Base-by-base conservation (phyloP, 148 eudicot genomes). In the Vaccinium vitisidaea region DNA sequence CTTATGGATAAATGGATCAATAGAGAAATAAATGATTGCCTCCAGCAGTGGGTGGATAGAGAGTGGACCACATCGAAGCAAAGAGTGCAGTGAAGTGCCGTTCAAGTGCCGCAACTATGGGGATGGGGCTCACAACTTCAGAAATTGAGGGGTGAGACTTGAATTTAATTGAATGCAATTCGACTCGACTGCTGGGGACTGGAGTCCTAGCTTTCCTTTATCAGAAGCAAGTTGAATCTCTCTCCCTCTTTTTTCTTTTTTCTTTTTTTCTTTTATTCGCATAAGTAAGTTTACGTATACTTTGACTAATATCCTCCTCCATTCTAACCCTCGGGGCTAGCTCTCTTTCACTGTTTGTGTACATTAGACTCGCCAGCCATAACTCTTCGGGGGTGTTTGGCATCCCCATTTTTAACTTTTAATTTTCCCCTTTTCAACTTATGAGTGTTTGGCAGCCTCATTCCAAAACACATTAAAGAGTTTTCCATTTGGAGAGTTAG, bases 11-110 rank as follows among this genome's bases (percentile, higher is more conserved):
- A 63, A 63, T n/a, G 69, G 69, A n/a, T n/a, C 69, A n/a, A n/a
- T 21, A n/a, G 69, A 63, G 69, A 7, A 63, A 1, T 63, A 63
- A 63, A 63, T 63, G 69, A 63, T 63, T 63, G 69, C 69, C 27
- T 1, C 30, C 9, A 21, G 4, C 19, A 63, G 27, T 21, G 5
- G 23, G 27, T n/a, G 23, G 69, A 8, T 63, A 8, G 0, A 30
- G 69, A n/a, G 27, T 63, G 69, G 69, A 63, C 69, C 69, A 8
- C 5, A 5, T 43, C 46, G 69, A 21, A 63, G 69, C 69, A n/a
- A 25, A 63, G 69, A n/a, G 27, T 63, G 69, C 69, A 63, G 69
- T 63, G 69, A 25, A 63, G 69, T 63, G 69, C 69, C 69, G 69
- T 63, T 63, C 69, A 63, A 63, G 69, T n/a, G 4, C 69, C 69